Evolutionary conservation across 1,139 yeast genomes (phyloP), one percentile per base, ranked within the genome.

Genomic region (Blastobotrys persicus): DNA sequence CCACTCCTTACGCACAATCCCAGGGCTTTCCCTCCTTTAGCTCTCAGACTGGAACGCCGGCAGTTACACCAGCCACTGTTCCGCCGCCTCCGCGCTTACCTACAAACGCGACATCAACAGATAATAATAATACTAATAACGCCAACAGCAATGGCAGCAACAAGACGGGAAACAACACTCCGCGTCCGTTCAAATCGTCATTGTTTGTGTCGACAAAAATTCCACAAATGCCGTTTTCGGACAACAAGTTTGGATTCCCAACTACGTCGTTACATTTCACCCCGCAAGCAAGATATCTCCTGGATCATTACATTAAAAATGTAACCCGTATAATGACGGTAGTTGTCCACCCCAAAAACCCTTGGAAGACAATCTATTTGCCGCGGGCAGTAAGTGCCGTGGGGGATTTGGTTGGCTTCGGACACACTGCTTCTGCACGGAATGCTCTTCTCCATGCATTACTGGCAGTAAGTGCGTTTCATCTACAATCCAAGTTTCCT

Each of bases 291-390:
- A 53, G 95, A 47, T 85, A 83, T 62, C 70, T 88, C 42, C 70
- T 88, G 41, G 82, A 82, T 55, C 82, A 88, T 62, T 88, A 88
- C 64, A 78, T 81, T n/a, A 79, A 84, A 13, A 81, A 83, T 54
- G 95, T 88, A 1, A 92, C 94, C 0, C 92, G 87, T 62, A 74
- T 85, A 61, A 88, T 88, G 96, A 85, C 95, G 0, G 95, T 88
- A 9, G 83, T 88, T 28, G 87, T 88, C 1, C 75, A 87, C 46
- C 81, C 86, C 0, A 85, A 84, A 55, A 88, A 87, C 61, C 95
- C 96, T 0, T 88, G 96, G 96, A 84, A 83, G 60, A 83, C 85
- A 1, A 81, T 88, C 19, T 88, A 87, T 64, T 81, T 88, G 54
- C 95, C 96, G 0, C 69, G 94, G 47, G 96, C 95, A 0, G 66